Evolutionary conservation across 2,329 filamentous ascomycete genomes (phyloP).

Genomic region (Ophiostoma piceae): DNA sequence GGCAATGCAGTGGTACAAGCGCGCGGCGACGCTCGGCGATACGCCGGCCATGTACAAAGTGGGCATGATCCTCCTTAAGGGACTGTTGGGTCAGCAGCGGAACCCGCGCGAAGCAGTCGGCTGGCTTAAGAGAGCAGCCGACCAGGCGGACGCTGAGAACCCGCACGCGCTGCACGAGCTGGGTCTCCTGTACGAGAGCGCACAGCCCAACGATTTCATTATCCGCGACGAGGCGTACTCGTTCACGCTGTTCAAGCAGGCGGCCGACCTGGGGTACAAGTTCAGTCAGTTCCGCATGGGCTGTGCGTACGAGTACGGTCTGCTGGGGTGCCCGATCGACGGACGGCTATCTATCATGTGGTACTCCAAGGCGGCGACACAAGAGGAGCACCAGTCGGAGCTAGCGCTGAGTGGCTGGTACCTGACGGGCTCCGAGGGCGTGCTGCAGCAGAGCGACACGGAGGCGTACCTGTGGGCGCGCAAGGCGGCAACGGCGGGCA

Average conservation of each 20-base stretch:
- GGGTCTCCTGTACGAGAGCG: constrained; percentile 59
- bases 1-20: constrained; percentile 97
- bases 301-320: constrained; percentile 81
- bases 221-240: constrained; percentile 79
- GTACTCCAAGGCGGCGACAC: constrained; percentile 86
- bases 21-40: constrained; percentile 83
- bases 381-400: constrained; percentile 92
- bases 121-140: constrained; percentile 90
- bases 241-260: constrained; percentile 73
- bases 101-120: constrained; percentile 81
- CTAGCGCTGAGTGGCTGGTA: constrained; percentile 88
- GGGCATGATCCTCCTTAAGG: constrained; percentile 92
- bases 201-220: constrained; percentile 60
- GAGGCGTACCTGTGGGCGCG: constrained; percentile 97
- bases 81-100: constrained; percentile 76
- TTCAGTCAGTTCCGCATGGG: constrained; percentile 89
- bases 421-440: constrained; percentile 80
- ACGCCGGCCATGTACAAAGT: constrained; percentile 97
- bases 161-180: constrained; percentile 94
- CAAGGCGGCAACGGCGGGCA: constrained; percentile 80
- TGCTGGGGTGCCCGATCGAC: constrained; percentile 77
- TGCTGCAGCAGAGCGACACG: constrained; percentile 85
- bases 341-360: constrained; percentile 81
- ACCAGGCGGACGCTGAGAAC: constrained; percentile 81
- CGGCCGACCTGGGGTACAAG: constrained; percentile 86